Evolutionary conservation across 768 basidiomycete genomes (phyloP).

Genomic region (Terana coerulea): DNA sequence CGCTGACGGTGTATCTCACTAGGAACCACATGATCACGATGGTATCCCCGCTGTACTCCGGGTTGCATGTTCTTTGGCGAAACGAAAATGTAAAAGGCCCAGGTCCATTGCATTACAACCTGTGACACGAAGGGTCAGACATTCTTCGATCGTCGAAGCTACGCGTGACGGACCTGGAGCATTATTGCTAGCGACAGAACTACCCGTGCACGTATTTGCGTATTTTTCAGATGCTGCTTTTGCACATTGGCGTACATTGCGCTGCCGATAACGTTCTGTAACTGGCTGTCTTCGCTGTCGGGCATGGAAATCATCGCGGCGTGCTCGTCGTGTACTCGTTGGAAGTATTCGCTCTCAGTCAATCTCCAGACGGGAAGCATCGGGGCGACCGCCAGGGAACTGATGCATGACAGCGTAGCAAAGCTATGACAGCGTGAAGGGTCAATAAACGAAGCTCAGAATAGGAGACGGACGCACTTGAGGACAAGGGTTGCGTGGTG

Average conservation of each 20-base stretch:
- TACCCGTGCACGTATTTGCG: slow-evolving; percentile 17
- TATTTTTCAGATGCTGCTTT: slow-evolving; percentile 13
- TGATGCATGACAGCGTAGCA: slow-evolving; percentile 24
- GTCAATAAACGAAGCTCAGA: too few relatives aligned
- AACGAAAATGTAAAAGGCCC: slow-evolving; percentile 24
- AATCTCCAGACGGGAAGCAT: slow-evolving; percentile 25
- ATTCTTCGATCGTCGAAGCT: too few relatives aligned
- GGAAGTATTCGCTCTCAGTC: slow-evolving; percentile 15
- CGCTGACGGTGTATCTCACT: slow-evolving; percentile 6
- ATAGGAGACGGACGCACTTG: too few relatives aligned
- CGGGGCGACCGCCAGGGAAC: slow-evolving; percentile 24
- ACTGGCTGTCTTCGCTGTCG: slow-evolving; percentile 4
- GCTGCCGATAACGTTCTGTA: background rate
- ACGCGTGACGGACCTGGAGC: too few relatives aligned
- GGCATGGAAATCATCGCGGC: slow-evolving; percentile 9
- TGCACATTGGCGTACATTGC: slow-evolving; percentile 7
- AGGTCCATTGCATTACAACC: slow-evolving; percentile 27
- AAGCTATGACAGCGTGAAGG: too few relatives aligned
- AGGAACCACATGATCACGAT: slow-evolving; percentile 20
- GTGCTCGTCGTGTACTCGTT: slow-evolving; percentile 11
- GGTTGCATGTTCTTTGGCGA: slow-evolving; percentile 20
- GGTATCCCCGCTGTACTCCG: slow-evolving; percentile 20
- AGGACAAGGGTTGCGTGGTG: slow-evolving; percentile 24
- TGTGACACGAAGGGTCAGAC: too few relatives aligned
- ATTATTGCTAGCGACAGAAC: slow-evolving; percentile 24